Base-by-base conservation (phyloP, 1,139 yeast species). In the Yamadazyma triangularis region DNA sequence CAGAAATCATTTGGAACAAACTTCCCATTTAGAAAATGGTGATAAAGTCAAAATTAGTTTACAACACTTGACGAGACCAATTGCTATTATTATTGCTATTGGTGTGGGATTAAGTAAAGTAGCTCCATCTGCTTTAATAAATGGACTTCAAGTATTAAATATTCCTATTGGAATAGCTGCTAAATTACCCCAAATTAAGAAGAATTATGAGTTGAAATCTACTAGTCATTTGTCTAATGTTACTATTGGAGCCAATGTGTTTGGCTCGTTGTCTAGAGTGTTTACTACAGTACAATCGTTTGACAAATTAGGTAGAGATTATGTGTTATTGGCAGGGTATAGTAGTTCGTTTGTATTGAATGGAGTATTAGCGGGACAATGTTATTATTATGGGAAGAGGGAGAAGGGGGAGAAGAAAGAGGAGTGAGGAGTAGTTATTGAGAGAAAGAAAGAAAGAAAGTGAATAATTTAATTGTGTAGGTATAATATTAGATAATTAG, bases 251-350 rank as follows among this genome's bases (percentile, higher is more conserved):
- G 80, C 78, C 35, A 74, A 76, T 46, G 60, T 72, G 23, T 35
- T 72, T 9, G 84, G 84, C 0, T 64, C 80, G 3, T 52, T 70
- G 21, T 70, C 75, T 16, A 60, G 85, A 34, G 74, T 77, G 11
- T 75, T 71, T 47, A 78, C 85, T 23, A 73, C 81, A 1, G 32
- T 70, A 25, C 70, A 65, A 39, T 50, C 50, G 29, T 53, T 51
- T 28, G 44, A 51, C 12, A 47, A 51, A 25, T 44, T 52, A 30
- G 50, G 54, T 13, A 42, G 51, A 29, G 67, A 62, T 39, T 39
- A 44, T 31, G 54, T 64, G 7, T 56, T 64, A 36, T 48, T 61
- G 31, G 56, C 61, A 5, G 70, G 70, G 3, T 63, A 63, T 36
- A 31, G 50, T 24, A 52, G 59, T n/a, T 57, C 66, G 3, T 53